A percentile compares a stretch with the other conserved stretches of the same genome.
Evolutionary conservation across 108 stramenopile genomes (phyloP).

Genomic region (Nitzschia sp.): DNA sequence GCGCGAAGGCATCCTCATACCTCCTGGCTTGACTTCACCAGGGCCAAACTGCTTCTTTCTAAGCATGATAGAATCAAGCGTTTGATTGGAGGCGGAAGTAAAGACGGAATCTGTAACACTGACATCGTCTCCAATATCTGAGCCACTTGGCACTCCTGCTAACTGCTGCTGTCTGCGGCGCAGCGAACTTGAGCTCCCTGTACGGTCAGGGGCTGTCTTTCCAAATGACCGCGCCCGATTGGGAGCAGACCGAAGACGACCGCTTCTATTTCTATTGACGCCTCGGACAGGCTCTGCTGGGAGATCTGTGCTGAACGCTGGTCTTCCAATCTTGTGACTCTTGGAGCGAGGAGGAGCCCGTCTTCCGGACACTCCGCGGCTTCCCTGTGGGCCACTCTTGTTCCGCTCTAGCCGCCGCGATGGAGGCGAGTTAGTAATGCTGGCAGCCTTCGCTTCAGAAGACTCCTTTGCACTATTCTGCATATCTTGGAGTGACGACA

Average conservation of each 20-base stretch:
- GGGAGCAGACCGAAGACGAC: slow-evolving; percentile 18
- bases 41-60: slow-evolving; percentile 34
- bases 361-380: slow-evolving; percentile 1
- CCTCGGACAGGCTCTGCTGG: slow-evolving; percentile 21
- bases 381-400: slow-evolving; percentile 29
- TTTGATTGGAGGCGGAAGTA: slow-evolving; percentile 32
- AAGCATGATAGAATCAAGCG: slow-evolving; percentile 35
- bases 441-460: background rate
- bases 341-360: slow-evolving; percentile 28
- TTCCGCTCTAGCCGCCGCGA: slow-evolving; percentile 24
- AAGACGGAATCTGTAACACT: slow-evolving; percentile 30
- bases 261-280: slow-evolving; percentile 35
- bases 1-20: slow-evolving; percentile 14
- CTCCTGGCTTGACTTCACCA: slow-evolving; percentile 17
- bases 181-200: slow-evolving; percentile 27
- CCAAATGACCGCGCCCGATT: slow-evolving; percentile 28
- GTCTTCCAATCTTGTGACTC: slow-evolving; percentile 30
- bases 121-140: slow-evolving; percentile 11
- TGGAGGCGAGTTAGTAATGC: slow-evolving; percentile 2
- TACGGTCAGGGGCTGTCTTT: slow-evolving; percentile 26
- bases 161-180: slow-evolving; percentile 25
- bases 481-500: slow-evolving; percentile 22
- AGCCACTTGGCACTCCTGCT: slow-evolving; percentile 4
- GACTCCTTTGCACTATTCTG: slow-evolving; percentile 19
- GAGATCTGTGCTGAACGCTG: slow-evolving; percentile 21